These are phyloP conservation scores for Pistacia atlantica DNA, from an alignment of 345 rosid species.

Conservation along the genomic window DNA sequence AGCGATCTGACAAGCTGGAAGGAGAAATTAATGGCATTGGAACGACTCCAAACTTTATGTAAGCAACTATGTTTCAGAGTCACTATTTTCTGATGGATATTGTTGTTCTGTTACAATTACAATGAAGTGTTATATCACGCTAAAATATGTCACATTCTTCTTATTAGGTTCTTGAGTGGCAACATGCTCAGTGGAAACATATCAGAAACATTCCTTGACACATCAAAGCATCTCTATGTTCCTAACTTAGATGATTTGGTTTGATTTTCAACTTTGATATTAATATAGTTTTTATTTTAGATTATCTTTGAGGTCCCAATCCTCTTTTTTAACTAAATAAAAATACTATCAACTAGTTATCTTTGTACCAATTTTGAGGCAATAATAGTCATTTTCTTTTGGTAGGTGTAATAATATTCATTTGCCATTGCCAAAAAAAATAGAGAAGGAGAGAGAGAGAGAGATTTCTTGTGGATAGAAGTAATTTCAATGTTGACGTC, in stretches of 20 bases:
- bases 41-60: slow-evolving; percentile 10
- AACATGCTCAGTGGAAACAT: slow-evolving; percentile 23
- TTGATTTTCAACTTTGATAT: not conserved
- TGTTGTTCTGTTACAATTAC: not conserved
- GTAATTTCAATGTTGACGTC: too few species aligned
- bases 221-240: slow-evolving; percentile 19
- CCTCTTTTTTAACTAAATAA: too few species aligned
- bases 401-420: too few species aligned
- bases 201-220: slow-evolving; percentile 10
- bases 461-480: too few species aligned
- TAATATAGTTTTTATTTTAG: not conserved
- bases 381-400: too few species aligned
- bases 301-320: too few species aligned
- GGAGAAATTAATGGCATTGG: too few species aligned
- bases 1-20: slow-evolving; percentile 20
- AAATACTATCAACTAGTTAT: too few species aligned
- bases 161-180: slow-evolving; percentile 3
- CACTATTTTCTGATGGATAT: not conserved
- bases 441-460: too few species aligned
- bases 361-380: too few species aligned
- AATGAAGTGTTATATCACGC: not conserved
- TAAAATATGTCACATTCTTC: not conserved
- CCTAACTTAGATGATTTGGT: not conserved
- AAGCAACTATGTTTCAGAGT: not conserved
- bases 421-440: too few species aligned